Evolutionary conservation across 164 flowering plant species (phyloP).

Genomic region (Cinnamomum micranthum): DNA sequence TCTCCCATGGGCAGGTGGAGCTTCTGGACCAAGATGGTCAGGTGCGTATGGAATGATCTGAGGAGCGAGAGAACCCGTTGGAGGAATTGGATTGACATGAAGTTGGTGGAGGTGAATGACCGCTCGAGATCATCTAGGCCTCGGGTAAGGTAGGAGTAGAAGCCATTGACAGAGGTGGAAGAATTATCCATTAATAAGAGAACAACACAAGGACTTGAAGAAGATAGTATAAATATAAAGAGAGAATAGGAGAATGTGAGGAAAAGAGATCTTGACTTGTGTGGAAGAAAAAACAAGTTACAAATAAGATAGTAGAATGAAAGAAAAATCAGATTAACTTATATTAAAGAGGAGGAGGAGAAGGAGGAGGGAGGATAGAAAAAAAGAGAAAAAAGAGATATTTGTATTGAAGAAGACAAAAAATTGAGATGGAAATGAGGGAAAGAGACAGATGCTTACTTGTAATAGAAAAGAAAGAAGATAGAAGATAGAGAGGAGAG

Average conservation of each 20-base stretch:
- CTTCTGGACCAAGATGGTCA: conserved; percentile 73
- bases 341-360: background rate
- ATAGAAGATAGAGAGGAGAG: too few relatives aligned
- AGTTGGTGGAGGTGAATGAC: conserved; percentile 46
- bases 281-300: background rate
- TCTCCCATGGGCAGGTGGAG: conserved; percentile 86
- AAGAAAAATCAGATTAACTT: too few relatives aligned
- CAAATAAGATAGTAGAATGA: background rate
- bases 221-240: background rate
- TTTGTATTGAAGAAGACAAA: too few relatives aligned
- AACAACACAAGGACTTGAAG: background rate
- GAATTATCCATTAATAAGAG: conserved; percentile 57
- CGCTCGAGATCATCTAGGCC: conserved; percentile 85
- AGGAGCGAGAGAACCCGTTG: conserved; percentile 72
- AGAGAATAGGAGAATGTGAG: background rate
- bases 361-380: background rate
- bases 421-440: too few relatives aligned
- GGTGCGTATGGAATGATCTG: conserved; percentile 70
- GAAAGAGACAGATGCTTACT: too few relatives aligned
- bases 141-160: conserved; percentile 71
- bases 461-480: too few relatives aligned
- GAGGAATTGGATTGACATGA: conserved; percentile 91
- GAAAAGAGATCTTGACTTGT: conserved; percentile 5
- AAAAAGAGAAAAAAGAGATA: background rate
- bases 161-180: conserved; percentile 77